phyloP scores from a whole-genome alignment of 768 basidiomycete genomes.

The Panus rudis region DNA sequence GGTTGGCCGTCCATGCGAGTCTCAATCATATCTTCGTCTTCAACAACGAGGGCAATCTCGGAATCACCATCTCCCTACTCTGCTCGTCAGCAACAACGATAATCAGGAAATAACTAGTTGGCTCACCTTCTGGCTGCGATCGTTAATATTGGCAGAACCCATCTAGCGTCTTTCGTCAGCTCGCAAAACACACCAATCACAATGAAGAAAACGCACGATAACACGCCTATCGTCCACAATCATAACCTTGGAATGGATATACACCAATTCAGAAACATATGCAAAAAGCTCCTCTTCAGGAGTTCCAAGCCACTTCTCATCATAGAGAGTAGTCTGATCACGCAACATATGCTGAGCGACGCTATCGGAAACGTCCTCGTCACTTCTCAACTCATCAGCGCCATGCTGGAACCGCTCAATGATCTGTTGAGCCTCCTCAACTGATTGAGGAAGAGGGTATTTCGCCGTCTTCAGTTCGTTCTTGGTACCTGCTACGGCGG shows the following conservation, averaged over 20 bases:
- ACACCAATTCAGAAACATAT: slow-evolving; percentile 74
- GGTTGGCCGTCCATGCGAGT: slow-evolving; percentile 73
- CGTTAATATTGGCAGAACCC: slow-evolving; percentile 92
- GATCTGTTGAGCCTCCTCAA: slow-evolving; percentile 61
- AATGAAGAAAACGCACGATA: slow-evolving; percentile 52
- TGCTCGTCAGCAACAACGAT: slow-evolving; percentile 4
- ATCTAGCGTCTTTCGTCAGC: slow-evolving; percentile 39
- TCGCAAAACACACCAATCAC: neutral
- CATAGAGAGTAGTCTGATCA: slow-evolving; percentile 51
- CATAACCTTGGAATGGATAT: slow-evolving; percentile 89
- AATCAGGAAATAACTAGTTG: neutral
- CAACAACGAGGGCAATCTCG: slow-evolving; percentile 89
- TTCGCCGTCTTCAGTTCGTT: slow-evolving; percentile 47
- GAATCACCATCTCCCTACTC: slow-evolving; percentile 84
- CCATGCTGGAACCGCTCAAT: slow-evolving; percentile 68
- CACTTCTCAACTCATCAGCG: slow-evolving; percentile 45
- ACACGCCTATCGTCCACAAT: slow-evolving; percentile 89
- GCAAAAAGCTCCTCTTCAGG: slow-evolving; percentile 77
- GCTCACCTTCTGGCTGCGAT: slow-evolving; percentile 69
- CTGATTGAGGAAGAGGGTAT: slow-evolving; percentile 57
- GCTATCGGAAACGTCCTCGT: slow-evolving; percentile 63
- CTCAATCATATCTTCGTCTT: slow-evolving; percentile 75
- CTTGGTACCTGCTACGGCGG: slow-evolving; percentile 29
- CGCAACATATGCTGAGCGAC: slow-evolving; percentile 76
- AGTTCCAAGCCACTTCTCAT: slow-evolving; percentile 82